phyloP scores from a whole-genome alignment of 768 basidiomycete species.

The Leucocoprinus sp. region DNA sequence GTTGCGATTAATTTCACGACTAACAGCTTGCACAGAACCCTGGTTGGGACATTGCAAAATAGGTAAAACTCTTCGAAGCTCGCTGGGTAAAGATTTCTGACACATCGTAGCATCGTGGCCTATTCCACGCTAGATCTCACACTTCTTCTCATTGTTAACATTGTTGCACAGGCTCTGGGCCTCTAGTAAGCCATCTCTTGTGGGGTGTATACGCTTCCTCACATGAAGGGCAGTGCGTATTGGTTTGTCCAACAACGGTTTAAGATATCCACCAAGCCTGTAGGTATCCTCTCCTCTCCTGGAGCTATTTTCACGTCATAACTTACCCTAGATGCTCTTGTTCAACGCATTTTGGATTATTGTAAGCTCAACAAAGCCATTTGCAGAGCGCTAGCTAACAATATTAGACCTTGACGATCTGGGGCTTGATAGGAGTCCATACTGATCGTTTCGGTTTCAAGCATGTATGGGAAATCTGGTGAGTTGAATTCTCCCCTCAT shows the following conservation, averaged over 20 bases:
- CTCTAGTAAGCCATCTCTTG: slow-evolving; percentile 46
- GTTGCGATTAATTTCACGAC: background rate
- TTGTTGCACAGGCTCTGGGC: slow-evolving; percentile 54
- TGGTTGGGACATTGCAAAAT: slow-evolving; percentile 64
- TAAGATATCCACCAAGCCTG: slow-evolving; percentile 56
- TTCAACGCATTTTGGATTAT: slow-evolving; percentile 72
- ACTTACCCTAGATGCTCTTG: slow-evolving; percentile 45
- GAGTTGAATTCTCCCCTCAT: slow-evolving; percentile 9
- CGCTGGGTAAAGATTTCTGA: background rate
- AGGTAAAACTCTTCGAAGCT: slow-evolving; percentile 29
- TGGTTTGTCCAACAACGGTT: slow-evolving; percentile 64
- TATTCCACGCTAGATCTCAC: slow-evolving; percentile 71
- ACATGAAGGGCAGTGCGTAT: slow-evolving; percentile 34
- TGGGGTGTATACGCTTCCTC: background rate
- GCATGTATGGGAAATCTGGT: slow-evolving; percentile 79
- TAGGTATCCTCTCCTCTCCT: slow-evolving; percentile 16
- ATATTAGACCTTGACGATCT: slow-evolving; percentile 50
- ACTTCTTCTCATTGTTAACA: slow-evolving; percentile 56
- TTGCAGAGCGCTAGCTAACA: background rate
- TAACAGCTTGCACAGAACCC: slow-evolving; percentile 37
- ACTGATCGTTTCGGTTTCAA: slow-evolving; percentile 74
- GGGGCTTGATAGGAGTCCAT: slow-evolving; percentile 74
- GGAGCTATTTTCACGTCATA: background rate
- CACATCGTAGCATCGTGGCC: slow-evolving; percentile 52
- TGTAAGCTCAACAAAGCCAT: slow-evolving; percentile 33